Evolutionary conservation across 2,329 filamentous ascomycete genomes (phyloP), one percentile per base, ranked within the genome.

Genomic region (Tolypocladium album): DNA sequence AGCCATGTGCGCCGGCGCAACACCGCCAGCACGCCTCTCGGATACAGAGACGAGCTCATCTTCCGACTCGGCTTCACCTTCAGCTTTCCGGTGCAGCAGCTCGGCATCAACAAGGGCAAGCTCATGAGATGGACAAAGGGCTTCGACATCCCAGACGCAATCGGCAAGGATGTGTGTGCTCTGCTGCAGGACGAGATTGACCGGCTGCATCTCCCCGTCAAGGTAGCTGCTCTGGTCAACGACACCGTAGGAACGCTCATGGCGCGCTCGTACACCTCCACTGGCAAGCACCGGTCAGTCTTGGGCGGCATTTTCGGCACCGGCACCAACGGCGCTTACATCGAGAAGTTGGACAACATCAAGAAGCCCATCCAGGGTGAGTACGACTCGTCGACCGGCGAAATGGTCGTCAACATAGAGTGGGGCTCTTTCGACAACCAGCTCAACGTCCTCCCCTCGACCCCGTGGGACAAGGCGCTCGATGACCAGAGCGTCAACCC

Each of bases 51-150:
- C 63, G 86, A 93, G 71, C 82, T 93, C 61, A 84, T 94, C 62
- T 96, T 97, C 77, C 89, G 92, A 68, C 81, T 99, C 50, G 94
- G 94, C n/a, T 99, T 99, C 77, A 99, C 94, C 58, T 99, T 99
- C 76, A 96, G 90, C 72, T 99, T 97, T 78, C 94, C 94, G 3
- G 92, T 97, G 45, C 86, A 95, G 72, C 94, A 99, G 74, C 81
- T 89, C 61, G 92, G 91, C 45, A 96, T 99, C 73, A 97, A 97
- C 81, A 93, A 92, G 76, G 94, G 94, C 62, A 88, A 87, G 60
- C 81, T 99, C 59, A 94, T 97, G 75, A 87, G 94, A 67, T 99
- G 94, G 94, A 99, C 94, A 61, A 99, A 99, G 79, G 94, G 94
- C 58, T 99, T 97, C 72, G 91, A 97, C 71, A 97, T 99, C 66